Evolutionary conservation across 495 filamentous ascomycete species (phyloP), one percentile per base, ranked within the genome.

Genomic region (Tuber calosporum): DNA sequence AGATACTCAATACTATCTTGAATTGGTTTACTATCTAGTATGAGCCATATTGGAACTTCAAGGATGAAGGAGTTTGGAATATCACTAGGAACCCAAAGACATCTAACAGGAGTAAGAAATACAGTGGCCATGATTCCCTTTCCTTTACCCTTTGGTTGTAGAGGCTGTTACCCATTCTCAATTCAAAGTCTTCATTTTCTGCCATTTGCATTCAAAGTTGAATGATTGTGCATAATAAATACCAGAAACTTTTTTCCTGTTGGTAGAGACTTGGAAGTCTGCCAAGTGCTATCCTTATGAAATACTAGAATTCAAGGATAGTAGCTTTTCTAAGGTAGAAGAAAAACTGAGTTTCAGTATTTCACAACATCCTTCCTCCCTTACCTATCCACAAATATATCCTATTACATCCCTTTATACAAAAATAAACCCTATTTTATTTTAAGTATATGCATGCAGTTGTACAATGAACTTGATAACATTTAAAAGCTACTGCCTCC

Each of bases 171-270:
- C 6, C 71, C 71, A 13, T 73, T 26, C 66, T 73, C 37, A 37
- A 73, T 69, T 42, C 74, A 74, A 1, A 69, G 4, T n/a, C 53
- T 45, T 15, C 72, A 0, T 39, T 73, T 73, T 26, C 71, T 17
- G 66, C 73, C 74, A 45, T 74, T 70, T 5, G 71, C 41, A 66
- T 73, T 76, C 37, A 76, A 74, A 26, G 67, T 73, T 5, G 71
- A 76, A 38, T 76, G 43, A 66, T 73, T 37, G 42, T 76, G 71
- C 11, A 30, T 69, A 26, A 74, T 53, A 34, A 74, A 53, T 22
- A 66, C 41, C 7, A 71, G 20, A n/a, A 68, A 41, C 4, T 53
- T 71, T 62, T 74, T 6, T 19, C 69, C 68, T 26, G 2, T 6
- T 2, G 22, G 72, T 36, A 74, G 39, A 0, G 38, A 20, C 7